Base-by-base conservation (phyloP, 805 yeast genomes). In the Zygosaccharomyces bailii region DNA sequence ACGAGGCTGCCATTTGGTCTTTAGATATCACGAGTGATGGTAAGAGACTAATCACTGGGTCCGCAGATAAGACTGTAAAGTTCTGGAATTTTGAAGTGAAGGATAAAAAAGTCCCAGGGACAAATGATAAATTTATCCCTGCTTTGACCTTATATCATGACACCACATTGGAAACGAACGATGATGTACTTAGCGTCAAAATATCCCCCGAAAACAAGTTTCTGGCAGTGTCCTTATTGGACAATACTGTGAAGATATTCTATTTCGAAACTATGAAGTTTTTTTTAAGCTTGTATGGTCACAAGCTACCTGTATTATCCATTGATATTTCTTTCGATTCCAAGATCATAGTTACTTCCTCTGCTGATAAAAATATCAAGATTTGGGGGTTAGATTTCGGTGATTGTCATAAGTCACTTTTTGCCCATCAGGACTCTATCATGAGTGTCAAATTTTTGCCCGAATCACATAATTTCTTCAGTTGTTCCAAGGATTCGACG, bases 381-480 rank as follows among this genome's bases (percentile, higher is more conserved):
- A 85, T 93, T 46, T 93, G 99, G 99, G 99, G 99, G 41, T 71
- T 93, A 46, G 99, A 93, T 65, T 93, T 93, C 67, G 99, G 99
- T 67, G 99, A 93, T 67, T 93, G 99, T 72, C 99, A 93, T 66
- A 85, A 84, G 63, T 91, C 98, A 1, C 79, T 93, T 20, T 93
- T 93, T 65, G 99, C 95, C 8, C 99, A 93, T 63, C 96, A 89
- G 59, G 99, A 93, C 64, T 84, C 96, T 2, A 86, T 93, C 47
- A 87, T 91, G 96, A 75, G 76, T 51, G 96, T 91, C 23, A 76
- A 72, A 49, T 93, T 93, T 59, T 74, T 89, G 41, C 91, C 95
- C 1, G 82, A 80, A n/a, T 74, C 86, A 10, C 96, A 91, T 62
- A 80, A 90, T 63, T 90, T 93, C 66, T 86, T 93, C 68, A 83